Evolutionary conservation across 768 basidiomycete genomes (phyloP).

Genomic region (Kwoniella shandongensis): DNA sequence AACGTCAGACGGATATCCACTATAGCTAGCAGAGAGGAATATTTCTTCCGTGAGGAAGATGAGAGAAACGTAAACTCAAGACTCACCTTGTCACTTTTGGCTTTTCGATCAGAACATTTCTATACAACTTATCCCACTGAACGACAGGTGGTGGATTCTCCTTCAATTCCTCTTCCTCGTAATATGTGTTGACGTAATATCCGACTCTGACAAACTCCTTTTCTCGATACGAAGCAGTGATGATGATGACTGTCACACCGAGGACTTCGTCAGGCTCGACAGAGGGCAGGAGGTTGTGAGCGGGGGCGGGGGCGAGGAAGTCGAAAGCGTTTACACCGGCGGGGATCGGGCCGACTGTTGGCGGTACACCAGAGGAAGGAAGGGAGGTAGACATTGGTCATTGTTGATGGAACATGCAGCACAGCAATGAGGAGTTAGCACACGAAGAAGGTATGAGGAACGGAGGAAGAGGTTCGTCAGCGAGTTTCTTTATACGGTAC

Average conservation of each 20-base stretch:
- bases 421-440: no score
- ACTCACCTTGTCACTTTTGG: slow-evolving; percentile 79
- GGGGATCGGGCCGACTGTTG: slow-evolving; percentile 84
- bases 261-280: slow-evolving; percentile 72
- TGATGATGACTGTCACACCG: slow-evolving; percentile 93
- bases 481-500: no score
- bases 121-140: slow-evolving; percentile 72
- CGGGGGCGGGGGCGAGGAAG: slow-evolving; percentile 83
- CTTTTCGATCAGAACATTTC: slow-evolving; percentile 81
- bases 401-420: no score
- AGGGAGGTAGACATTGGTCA: neutral
- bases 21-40: no score
- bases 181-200: slow-evolving; percentile 99
- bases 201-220: slow-evolving; percentile 99
- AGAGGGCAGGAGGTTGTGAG: slow-evolving; percentile 75
- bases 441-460: no score
- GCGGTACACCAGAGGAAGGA: neutral
- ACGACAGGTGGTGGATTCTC: slow-evolving; percentile 67
- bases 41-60: no score
- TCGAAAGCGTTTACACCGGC: slow-evolving; percentile 97
- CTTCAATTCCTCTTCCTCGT: slow-evolving; percentile 91
- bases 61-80: no score
- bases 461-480: no score
- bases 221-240: slow-evolving; percentile 92
- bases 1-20: neutral